phyloP scores from a whole-genome alignment of 257 asterid genomes.

The Capsicum pubescens region DNA sequence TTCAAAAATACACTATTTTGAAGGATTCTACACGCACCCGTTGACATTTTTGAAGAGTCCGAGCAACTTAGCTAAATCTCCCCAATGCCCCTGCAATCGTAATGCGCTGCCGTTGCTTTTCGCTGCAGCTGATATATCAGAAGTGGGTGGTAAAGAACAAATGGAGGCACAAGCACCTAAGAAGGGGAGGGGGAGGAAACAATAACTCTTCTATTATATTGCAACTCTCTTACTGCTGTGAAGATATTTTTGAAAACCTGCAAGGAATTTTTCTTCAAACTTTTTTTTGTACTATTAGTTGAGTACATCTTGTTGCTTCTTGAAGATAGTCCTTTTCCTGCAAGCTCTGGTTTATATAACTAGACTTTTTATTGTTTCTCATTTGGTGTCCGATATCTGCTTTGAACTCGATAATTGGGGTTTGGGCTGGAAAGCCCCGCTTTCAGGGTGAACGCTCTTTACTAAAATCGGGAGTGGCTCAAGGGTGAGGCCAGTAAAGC shows the following conservation, averaged over 20 bases:
- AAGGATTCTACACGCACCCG: no score
- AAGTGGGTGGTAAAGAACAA: constrained; percentile 25
- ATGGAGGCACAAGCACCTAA: constrained; percentile 28
- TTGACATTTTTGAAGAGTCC: no score
- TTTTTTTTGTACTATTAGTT: not conserved
- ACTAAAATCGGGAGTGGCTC: no score
- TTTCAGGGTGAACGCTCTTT: no score
- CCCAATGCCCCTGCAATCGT: not conserved
- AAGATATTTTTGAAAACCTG: constrained; percentile 18
- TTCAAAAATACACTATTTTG: no score
- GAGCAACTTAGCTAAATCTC: not conserved
- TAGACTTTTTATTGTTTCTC: not conserved
- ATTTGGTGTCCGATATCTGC: not conserved
- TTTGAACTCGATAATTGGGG: not conserved
- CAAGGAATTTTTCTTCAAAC: not conserved
- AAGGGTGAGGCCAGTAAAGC: no score
- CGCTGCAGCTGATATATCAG: constrained; percentile 14
- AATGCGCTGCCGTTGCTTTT: not conserved
- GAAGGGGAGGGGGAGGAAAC: constrained; percentile 27
- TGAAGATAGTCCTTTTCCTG: not conserved
- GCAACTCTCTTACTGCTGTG: constrained; percentile 1
- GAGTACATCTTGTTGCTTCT: not conserved
- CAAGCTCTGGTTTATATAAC: not conserved
- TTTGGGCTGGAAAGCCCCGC: not conserved
- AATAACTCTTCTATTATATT: not conserved